Percentiles rank a stretch among this genome's conserved stretches.
Evolutionary conservation across 2,329 filamentous ascomycete genomes (phyloP).

Genomic region (Tothia fuscella): DNA sequence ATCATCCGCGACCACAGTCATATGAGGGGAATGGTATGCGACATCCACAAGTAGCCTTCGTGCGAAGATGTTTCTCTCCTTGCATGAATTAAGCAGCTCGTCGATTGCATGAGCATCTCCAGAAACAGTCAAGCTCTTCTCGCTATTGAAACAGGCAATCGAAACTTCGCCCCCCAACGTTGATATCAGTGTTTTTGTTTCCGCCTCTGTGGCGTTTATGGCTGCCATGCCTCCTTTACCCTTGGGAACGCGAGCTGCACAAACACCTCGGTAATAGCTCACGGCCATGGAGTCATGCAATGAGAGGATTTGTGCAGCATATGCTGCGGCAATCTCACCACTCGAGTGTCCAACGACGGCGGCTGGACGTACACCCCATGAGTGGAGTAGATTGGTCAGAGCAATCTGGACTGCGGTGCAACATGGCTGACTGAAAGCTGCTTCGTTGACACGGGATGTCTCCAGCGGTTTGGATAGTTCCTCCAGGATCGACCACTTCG

Average conservation of each 20-base stretch:
- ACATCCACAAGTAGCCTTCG: conserved; percentile 15
- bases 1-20: conserved; percentile 15
- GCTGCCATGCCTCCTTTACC: neutral
- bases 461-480: neutral
- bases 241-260: neutral
- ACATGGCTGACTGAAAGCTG: conserved; percentile 36
- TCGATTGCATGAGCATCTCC: conserved; percentile 11
- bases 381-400: conserved; percentile 28
- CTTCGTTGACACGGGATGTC: conserved; percentile 11
- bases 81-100: conserved; percentile 11
- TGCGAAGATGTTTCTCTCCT: conserved; percentile 4
- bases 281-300: conserved; percentile 24
- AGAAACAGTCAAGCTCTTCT: conserved; percentile 2
- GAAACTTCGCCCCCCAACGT: neutral
- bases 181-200: neutral
- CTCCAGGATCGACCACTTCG: conserved; percentile 18
- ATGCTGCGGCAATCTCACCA: conserved; percentile 24
- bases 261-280: conserved; percentile 29
- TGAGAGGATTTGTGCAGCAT: conserved; percentile 16
- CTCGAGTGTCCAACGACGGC: conserved; percentile 20
- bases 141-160: conserved; percentile 6
- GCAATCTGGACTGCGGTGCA: conserved; percentile 44
- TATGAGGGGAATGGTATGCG: conserved; percentile 22
- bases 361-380: conserved; percentile 15
- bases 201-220: neutral